Percentiles rank a stretch among this genome's conserved stretches.
Conservation (phyloP, 257 asterid genomes). For the Lantana camara region DNA sequence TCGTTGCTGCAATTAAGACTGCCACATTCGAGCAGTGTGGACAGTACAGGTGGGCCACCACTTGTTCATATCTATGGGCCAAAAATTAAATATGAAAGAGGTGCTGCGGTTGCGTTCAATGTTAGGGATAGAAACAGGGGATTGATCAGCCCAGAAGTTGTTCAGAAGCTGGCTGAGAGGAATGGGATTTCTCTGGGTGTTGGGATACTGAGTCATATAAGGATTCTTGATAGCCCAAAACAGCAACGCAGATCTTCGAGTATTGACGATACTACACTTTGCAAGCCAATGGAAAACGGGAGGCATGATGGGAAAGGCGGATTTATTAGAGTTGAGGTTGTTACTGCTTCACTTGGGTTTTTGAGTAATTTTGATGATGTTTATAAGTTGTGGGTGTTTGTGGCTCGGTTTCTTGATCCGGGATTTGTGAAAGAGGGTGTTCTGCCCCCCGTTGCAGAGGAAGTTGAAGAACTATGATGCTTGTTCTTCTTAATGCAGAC, state of each 20-base stretch:
- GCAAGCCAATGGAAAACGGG: slow-evolving; percentile 93
- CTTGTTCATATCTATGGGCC: slow-evolving; percentile 87
- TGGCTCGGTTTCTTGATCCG: slow-evolving; percentile 90
- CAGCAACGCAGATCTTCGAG: slow-evolving; percentile 52
- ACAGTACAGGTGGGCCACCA: slow-evolving; percentile 27
- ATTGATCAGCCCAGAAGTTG: slow-evolving; percentile 70
- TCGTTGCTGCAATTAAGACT: slow-evolving; percentile 73
- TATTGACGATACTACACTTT: slow-evolving; percentile 75
- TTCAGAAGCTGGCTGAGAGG: slow-evolving; percentile 74
- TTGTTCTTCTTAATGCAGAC: slow-evolving; percentile 34
- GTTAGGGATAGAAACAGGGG: slow-evolving; percentile 72
- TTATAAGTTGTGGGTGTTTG: slow-evolving; percentile 95
- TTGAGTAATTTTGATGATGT: slow-evolving; percentile 90
- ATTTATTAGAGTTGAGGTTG: slow-evolving; percentile 89
- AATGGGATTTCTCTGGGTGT: slow-evolving; percentile 68
- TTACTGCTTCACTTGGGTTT: slow-evolving; percentile 95
- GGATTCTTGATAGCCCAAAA: slow-evolving; percentile 61
- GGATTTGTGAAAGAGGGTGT: slow-evolving; percentile 71
- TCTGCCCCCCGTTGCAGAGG: slow-evolving; percentile 78
- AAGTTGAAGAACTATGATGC: slow-evolving; percentile 45
- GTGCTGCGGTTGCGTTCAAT: slow-evolving; percentile 86
- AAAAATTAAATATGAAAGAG: slow-evolving; percentile 83
- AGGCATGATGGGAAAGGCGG: slow-evolving; percentile 70
- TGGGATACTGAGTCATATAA: slow-evolving; percentile 79
- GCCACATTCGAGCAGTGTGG: slow-evolving; percentile 49